Evolutionary conservation across 2,329 filamentous ascomycete species (phyloP).

Genomic region (Proliferodiscus dingleyae): DNA sequence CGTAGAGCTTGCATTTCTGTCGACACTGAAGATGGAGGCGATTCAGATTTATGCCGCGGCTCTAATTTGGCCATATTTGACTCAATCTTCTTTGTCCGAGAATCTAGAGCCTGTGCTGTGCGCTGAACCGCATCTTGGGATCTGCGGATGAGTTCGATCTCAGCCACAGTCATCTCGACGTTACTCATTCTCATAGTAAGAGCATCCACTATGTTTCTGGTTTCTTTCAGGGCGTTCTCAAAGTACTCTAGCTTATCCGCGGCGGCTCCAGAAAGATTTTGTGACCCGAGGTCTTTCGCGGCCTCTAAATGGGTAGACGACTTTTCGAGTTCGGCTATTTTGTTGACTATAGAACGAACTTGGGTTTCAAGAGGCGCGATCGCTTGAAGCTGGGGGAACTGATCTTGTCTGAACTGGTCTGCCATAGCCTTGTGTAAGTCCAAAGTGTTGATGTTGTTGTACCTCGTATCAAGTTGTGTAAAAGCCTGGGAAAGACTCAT

Average conservation of each 20-base stretch:
- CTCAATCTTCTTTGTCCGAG: no score
- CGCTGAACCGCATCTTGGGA: no score
- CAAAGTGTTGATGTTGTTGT: conserved; percentile 30
- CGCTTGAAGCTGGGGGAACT: neutral
- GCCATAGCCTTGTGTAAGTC: conserved; percentile 24
- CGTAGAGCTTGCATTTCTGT: no score
- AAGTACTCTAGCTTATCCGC: neutral
- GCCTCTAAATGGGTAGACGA: neutral
- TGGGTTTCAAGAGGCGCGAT: neutral
- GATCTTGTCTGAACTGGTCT: conserved; percentile 25
- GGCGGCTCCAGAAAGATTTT: no score
- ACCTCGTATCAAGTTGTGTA: conserved; percentile 15
- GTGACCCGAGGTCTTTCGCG: no score
- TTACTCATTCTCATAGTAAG: neutral
- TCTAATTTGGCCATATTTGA: no score
- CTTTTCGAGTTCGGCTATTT: neutral
- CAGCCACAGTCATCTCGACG: neutral
- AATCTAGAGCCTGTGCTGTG: no score
- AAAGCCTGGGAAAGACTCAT: conserved; percentile 6
- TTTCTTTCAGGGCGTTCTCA: neutral
- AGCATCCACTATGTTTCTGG: neutral
- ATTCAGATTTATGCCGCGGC: no score
- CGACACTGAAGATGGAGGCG: no score
- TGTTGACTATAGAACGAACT: neutral
- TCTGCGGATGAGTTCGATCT: neutral